Base-by-base conservation (phyloP, 2,329 filamentous ascomycete species). In the Ciborinia camelliae region DNA sequence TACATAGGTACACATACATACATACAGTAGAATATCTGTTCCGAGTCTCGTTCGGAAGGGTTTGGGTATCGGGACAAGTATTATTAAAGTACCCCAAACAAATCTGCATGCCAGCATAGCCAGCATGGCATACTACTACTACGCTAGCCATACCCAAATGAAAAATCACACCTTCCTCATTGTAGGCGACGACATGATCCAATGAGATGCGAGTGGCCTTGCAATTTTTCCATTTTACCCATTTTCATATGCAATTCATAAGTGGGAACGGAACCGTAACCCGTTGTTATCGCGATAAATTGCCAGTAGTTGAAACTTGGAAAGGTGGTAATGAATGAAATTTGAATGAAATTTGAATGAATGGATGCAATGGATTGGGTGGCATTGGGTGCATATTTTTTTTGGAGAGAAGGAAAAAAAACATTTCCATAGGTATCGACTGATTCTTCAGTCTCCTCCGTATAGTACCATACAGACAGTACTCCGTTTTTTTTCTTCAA, bases 151-250 rank as follows among this genome's bases (percentile, higher is more conserved):
- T 32, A 28, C 55, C 55, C 47, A 58, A 41, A 58, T n/a, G 41
- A 47, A 47, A 47, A 58, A 47, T 58, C 55, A 47, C 55, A 47
- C 41, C 55, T 47, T 58, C 28, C 55, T 58, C 14, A 32, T 58
- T 47, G 4, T 58, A 58, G 28, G 43, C 55, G 41, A 58, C n/a
- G 43, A 26, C n/a, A 58, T 18, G 20, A 47, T 58, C 54, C 54
- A 58, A 58, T 47, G 28, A 58, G 18, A 58, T 32, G 8, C 23
- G 8, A 32, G 39, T 26, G 54, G 20, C 12, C 28, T 47, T 58
- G 28, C 7, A 23, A 58, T 23, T 47, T 47, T 35, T 1, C 43
- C 28, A 47, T 35, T 35, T 58, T 47, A 58, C 35, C 28, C 41
- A 35, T 47, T 58, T 43, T 18, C 41, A 35, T 45, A 10, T 47